Conservation (phyloP, 352 stramenopile genomes). For the Blastocystis sp. region DNA sequence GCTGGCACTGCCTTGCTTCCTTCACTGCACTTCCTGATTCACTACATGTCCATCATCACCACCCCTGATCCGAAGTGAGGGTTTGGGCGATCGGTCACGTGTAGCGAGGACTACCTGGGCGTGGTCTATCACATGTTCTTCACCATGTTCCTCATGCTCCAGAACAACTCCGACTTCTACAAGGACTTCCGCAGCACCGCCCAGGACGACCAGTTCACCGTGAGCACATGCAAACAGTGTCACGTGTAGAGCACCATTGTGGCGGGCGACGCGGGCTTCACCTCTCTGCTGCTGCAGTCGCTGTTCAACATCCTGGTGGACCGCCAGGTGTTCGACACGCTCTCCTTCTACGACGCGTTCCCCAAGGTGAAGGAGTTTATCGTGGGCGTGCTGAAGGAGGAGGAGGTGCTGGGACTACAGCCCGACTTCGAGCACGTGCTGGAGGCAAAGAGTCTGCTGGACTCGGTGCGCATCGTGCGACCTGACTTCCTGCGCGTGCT, state of each 20-base stretch:
- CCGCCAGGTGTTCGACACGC: conserved; percentile 30
- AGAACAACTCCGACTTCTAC: conserved; percentile 40
- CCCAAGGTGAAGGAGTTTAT: background rate
- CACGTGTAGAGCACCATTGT: conserved; percentile 6
- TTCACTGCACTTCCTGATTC: conserved; percentile 61
- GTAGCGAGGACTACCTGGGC: conserved; percentile 44
- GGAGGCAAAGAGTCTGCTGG: background rate
- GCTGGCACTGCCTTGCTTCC: background rate
- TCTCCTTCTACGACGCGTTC: background rate
- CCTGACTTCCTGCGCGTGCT: conserved; percentile 60
- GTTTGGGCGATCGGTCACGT: background rate
- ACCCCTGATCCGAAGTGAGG: conserved; percentile 33
- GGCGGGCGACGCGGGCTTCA: background rate
- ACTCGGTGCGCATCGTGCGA: conserved; percentile 23
- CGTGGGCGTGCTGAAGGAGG: background rate
- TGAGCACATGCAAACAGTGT: background rate
- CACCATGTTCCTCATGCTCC: conserved; percentile 66
- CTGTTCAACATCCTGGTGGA: conserved; percentile 51
- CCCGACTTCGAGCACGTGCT: conserved; percentile 9
- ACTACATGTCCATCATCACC: conserved; percentile 63
- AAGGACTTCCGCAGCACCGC: conserved; percentile 63
- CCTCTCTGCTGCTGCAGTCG: background rate
- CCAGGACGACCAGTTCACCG: conserved; percentile 62
- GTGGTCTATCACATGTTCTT: conserved; percentile 64
- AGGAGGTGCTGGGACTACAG: background rate